Percentiles rank a stretch among this genome's conserved stretches.
These are phyloP conservation scores for Cercospora sp. DNA, from an alignment of 2,329 filamentous ascomycete genomes.

Conservation along the genomic window DNA sequence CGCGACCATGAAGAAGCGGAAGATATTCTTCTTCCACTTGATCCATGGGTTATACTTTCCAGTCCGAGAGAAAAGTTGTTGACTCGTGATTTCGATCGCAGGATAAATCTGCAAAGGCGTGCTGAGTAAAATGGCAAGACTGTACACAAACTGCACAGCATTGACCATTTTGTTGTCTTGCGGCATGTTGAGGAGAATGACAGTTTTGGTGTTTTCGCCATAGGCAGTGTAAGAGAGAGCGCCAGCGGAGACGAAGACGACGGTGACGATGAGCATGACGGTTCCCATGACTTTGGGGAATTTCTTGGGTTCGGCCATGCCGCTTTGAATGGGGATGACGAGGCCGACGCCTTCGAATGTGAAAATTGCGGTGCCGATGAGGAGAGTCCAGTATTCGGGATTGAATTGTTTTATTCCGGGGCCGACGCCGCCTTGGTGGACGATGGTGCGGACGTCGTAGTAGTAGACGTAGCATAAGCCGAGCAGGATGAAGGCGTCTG, in stretches of 20 bases:
- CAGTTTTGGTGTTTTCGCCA: slow-evolving; percentile 91
- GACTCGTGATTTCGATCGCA: slow-evolving; percentile 93
- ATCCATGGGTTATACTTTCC: slow-evolving; percentile 98
- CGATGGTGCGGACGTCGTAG: slow-evolving; percentile 85
- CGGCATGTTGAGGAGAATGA: slow-evolving; percentile 92
- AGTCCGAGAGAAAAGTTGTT: slow-evolving; percentile 87
- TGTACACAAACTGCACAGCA: slow-evolving; percentile 93
- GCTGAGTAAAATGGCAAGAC: slow-evolving; percentile 91
- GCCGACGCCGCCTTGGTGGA: slow-evolving; percentile 67
- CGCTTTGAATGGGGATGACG: slow-evolving; percentile 97
- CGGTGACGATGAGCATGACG: slow-evolving; percentile 93
- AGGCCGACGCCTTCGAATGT: slow-evolving; percentile 97
- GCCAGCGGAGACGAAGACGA: slow-evolving; percentile 87
- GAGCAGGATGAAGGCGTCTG: slow-evolving; percentile 90
- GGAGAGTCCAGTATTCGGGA: slow-evolving; percentile 86
- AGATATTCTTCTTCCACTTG: slow-evolving; percentile 99
- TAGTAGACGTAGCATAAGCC: slow-evolving; percentile 94
- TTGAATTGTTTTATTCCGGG: slow-evolving; percentile 87
- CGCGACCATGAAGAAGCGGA: slow-evolving; percentile 89
- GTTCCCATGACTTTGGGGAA: slow-evolving; percentile 84
- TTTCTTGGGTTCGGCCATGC: slow-evolving; percentile 86
- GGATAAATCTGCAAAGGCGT: slow-evolving; percentile 97
- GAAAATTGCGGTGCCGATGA: slow-evolving; percentile 98
- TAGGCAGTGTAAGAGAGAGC: slow-evolving; percentile 95
- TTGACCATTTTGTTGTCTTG: slow-evolving; percentile 96